phyloP scores from a whole-genome alignment of 129 eudicot species.

The Helichrysum umbraculigerum region DNA sequence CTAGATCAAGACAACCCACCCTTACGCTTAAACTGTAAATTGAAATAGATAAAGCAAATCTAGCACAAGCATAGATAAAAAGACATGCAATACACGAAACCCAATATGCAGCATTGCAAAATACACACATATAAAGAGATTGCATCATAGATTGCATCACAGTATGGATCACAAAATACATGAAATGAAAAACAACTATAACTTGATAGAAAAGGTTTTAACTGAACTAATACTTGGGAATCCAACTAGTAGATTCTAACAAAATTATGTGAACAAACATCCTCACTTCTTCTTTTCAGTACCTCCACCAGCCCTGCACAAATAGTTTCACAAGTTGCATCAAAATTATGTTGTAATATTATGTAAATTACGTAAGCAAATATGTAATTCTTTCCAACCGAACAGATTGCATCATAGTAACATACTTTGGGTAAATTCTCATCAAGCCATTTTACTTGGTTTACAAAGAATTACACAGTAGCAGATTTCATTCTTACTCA shows the following conservation, averaged over 20 bases:
- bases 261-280: conserved; percentile 16
- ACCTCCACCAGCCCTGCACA: conserved; percentile 65
- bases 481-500: no score
- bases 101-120: not conserved
- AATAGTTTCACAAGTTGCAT: conserved; percentile 3
- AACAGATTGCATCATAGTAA: not conserved
- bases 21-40: not conserved
- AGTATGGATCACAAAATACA: conserved; percentile 20
- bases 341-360: no score
- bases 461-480: not conserved
- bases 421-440: no score
- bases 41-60: not conserved
- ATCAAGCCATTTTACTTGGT: not conserved
- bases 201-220: conserved; percentile 12
- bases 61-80: not conserved
- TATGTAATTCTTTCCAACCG: not conserved
- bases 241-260: not conserved
- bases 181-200: conserved; percentile 8
- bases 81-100: not conserved
- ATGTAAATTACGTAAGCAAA: not conserved
- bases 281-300: conserved; percentile 72
- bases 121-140: not conserved
- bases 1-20: not conserved
- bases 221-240: conserved; percentile 1
- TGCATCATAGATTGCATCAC: no score